These are phyloP conservation scores for Sarocladium oryzae DNA, from an alignment of 2,329 filamentous ascomycete genomes.

Conservation along the genomic window DNA sequence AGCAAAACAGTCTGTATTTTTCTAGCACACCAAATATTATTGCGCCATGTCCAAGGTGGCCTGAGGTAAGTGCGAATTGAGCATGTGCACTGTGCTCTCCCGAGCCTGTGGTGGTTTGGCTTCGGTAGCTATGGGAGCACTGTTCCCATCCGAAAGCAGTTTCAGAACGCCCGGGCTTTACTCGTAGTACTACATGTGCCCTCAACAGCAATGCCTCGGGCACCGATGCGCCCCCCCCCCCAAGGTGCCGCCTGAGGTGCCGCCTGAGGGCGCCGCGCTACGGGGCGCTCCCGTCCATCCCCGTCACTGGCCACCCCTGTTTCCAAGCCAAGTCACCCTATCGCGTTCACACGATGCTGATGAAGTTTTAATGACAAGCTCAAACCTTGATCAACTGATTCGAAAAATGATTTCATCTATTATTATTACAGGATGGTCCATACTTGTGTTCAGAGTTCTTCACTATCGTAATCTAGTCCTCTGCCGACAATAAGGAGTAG, in stretches of 20 bases:
- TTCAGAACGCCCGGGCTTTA: background rate
- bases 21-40: too few species aligned
- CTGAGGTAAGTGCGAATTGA: constrained; percentile 1
- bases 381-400: too few species aligned
- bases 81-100: constrained; percentile 23
- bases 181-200: background rate
- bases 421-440: too few species aligned
- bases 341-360: background rate
- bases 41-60: background rate
- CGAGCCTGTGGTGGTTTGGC: background rate
- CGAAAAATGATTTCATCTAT: too few species aligned
- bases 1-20: background rate
- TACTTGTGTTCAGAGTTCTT: too few species aligned
- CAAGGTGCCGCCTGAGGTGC: background rate
- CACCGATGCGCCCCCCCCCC: background rate
- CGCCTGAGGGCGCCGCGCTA: constrained; percentile 4
- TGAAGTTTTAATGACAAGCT: too few species aligned
- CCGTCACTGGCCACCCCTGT: background rate
- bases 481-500: too few species aligned
- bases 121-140: too few species aligned
- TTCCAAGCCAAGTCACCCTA: background rate
- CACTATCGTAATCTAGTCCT: too few species aligned
- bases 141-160: background rate
- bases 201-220: background rate
- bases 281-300: constrained; percentile 7